Conservation (phyloP, 192 early-diverging fungal species). For the Obelidium mucronatum region DNA sequence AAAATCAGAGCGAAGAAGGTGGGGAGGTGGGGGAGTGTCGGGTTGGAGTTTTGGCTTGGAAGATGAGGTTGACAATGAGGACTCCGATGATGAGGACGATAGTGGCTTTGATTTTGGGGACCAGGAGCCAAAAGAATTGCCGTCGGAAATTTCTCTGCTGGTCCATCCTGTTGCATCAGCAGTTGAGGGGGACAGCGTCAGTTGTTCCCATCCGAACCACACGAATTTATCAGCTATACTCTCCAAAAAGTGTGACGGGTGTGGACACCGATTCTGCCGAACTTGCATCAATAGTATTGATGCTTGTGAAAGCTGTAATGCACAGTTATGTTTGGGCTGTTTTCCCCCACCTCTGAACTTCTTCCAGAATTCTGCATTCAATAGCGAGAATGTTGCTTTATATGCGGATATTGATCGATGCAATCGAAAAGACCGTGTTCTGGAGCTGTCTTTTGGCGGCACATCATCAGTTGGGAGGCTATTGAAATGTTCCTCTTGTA, state of each 20-base stretch:
- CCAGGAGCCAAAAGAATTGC: too few species aligned
- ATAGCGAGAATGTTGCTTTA: neutral
- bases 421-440: neutral
- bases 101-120: neutral
- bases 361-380: neutral
- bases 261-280: neutral
- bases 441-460: neutral
- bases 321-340: conserved; percentile 21
- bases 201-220: too few species aligned
- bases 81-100: neutral
- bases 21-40: neutral
- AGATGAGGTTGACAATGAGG: neutral
- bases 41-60: conserved; percentile 10
- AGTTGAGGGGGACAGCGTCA: too few species aligned
- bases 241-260: conserved; percentile 5
- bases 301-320: conserved; percentile 4
- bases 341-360: conserved; percentile 5
- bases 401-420: neutral
- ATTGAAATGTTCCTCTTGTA: conserved; percentile 19
- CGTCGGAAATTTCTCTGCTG: too few species aligned
- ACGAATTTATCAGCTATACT: neutral
- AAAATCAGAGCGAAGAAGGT: neutral
- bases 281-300: neutral
- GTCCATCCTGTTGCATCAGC: too few species aligned
- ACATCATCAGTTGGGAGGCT: neutral